A percentile compares a stretch with the other conserved stretches of the same genome.
Evolutionary conservation across 495 filamentous ascomycete genomes (phyloP).

Genomic region (Apiosordaria backusii): DNA sequence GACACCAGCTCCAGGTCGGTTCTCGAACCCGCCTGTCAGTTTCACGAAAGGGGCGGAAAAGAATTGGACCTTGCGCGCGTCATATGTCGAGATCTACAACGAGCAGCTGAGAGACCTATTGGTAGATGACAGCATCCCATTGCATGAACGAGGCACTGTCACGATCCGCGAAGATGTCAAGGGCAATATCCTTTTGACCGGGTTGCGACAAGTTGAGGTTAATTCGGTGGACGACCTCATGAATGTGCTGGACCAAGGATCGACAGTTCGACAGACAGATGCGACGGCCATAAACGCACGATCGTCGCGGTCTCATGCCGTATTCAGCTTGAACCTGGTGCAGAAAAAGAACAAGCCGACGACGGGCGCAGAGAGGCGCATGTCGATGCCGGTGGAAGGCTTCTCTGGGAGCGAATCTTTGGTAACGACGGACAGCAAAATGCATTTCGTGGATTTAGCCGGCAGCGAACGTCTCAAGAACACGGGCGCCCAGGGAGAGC

Average conservation of each 20-base stretch:
- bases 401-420: constrained; percentile 62
- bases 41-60: constrained; percentile 52
- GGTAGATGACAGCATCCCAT: constrained; percentile 67
- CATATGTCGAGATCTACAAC: constrained; percentile 99
- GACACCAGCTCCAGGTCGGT: constrained; percentile 51
- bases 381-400: constrained; percentile 83
- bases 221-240: constrained; percentile 92
- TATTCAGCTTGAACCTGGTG: constrained; percentile 92
- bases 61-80: constrained; percentile 91
- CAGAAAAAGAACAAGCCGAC: constrained; percentile 70
- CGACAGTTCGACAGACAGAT: constrained; percentile 92
- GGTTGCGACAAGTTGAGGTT: constrained; percentile 80
- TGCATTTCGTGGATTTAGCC: constrained; percentile 97
- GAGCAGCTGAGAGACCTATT: constrained; percentile 91
- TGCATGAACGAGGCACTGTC: constrained; percentile 67
- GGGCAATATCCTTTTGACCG: constrained; percentile 90
- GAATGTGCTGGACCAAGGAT: constrained; percentile 84
- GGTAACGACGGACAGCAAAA: constrained; percentile 93
- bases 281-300: constrained; percentile 98
- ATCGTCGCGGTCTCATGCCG: constrained; percentile 97
- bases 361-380: constrained; percentile 69
- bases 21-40: neutral
- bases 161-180: constrained; percentile 92
- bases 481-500: constrained; percentile 90
- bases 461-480: constrained; percentile 98